Base-by-base conservation (phyloP, 2,329 filamentous ascomycete genomes). In the Neonectria neomacrospora region DNA sequence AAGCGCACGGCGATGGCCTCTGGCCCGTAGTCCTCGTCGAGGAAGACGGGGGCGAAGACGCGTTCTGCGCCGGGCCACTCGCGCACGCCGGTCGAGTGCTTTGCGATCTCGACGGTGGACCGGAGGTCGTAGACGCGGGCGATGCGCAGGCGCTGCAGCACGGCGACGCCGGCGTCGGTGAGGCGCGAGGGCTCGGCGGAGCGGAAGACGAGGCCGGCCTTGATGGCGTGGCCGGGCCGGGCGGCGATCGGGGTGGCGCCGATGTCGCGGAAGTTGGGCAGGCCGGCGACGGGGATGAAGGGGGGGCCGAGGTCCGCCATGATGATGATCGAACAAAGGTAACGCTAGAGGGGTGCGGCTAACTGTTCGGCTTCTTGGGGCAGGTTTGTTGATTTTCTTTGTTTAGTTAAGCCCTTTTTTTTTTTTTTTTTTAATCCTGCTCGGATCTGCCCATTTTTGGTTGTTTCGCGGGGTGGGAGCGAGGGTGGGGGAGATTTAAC, bases 191-290 rank as follows among this genome's bases (percentile, higher is more conserved):
- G 87, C 68, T 93, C 90, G 2, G 89, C 91, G 52, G 88, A 88
- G 60, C 92, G 89, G 78, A 87, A 94, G 64, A 93, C 78, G 32
- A 90, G 72, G 45, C 83, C 81, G 20, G 80, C 79, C 28, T 85
- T 84, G 64, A 92, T 75, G 61, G 91, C 79, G 30, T 88, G 72
- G 32, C 82, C 80, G 22, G 79, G 79, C 26, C 85, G 83, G 64
- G 91, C 74, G 55, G 76, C 78, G 73, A 76, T 79, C 26, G 75
- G 61, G 48, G 86, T 73, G 10, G 88, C 88, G 66, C 89, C 89
- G 26, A 90, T 79, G 73, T 91, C 89, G 58, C 91, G 85, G 74
- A 93, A 89, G 78, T 93, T 93, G 65, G 81, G 82, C 37, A 92
- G 82, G 20, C 89, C 89, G 2, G 82, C 78, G 34, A 90, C 79